Evolutionary conservation across 192 early-diverging fungal species (phyloP), one percentile per base, ranked within the genome.

Genomic region (Linnemannia exigua): DNA sequence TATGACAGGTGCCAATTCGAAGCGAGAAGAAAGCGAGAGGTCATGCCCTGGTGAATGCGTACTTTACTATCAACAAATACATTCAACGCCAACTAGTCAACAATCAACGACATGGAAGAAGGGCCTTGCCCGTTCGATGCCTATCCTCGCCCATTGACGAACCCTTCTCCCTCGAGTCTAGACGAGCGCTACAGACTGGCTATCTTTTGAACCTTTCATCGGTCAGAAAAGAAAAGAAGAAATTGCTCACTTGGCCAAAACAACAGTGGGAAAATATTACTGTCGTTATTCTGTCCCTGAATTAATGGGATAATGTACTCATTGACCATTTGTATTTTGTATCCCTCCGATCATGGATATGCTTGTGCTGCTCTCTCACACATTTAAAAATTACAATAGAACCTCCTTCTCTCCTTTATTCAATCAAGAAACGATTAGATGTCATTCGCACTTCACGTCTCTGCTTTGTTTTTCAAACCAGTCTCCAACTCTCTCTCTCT

Each of bases 161-260:
- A 63, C 58, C 12, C 1, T 25, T 63, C n/a, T 3, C n/a, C 28
- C 28, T 63, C 28, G 58, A 63, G 58, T 25, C 58, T 63, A 63
- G 58, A 63, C 58, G 28, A 25, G 58, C 58, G 58, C 58, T 63
- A 63, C 58, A 63, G 25, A 63, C 58, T 33, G 58, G 28, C 9
- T 63, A 12, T 20, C n/a, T 28, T 61, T 61, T 11, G 19, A 9
- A 9, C 9, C 41, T 9, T 44, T 44, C 41, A 3, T 6, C 5
- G 41, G 41, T 44, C 9, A 44, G 41, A 9, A 31, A 8, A 63
- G 3, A 31, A n/a, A n/a, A n/a, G n/a, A n/a, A n/a, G n/a, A 31
- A 14, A 63, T 63, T 63, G 58, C 58, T 63, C 58, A 63, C 58
- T 63, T 63, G 54, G 58, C 14, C 28, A 63, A 58, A 54, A 63